Evolutionary conservation across 202 grass and related monocot genomes (phyloP).

Genomic region (Bolboschoenoplectus hybrid): DNA sequence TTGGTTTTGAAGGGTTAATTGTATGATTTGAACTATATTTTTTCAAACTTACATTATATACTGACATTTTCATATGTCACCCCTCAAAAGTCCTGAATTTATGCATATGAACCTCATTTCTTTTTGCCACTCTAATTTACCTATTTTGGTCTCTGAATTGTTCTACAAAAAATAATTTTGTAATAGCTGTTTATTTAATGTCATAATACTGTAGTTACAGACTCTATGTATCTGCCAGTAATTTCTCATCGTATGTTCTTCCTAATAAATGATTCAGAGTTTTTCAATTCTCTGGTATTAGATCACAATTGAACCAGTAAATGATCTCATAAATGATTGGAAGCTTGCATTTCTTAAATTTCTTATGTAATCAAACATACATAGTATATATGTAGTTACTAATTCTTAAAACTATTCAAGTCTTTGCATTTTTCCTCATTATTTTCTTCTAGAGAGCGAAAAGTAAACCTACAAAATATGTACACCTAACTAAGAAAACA

Average conservation of each 20-base stretch:
- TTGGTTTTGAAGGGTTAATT: not conserved
- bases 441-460: not conserved
- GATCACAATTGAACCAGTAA: not conserved
- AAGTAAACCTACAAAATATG: slow-evolving; percentile 30
- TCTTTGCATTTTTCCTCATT: not conserved
- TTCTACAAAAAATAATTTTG: not conserved
- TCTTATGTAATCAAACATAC: not conserved
- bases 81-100: slow-evolving; percentile 3
- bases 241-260: not conserved
- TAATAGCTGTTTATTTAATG: not conserved
- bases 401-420: not conserved
- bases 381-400: not conserved
- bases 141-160: not conserved
- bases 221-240: not conserved
- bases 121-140: not conserved
- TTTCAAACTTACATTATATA: not conserved
- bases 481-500: slow-evolving; percentile 15
- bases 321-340: not conserved
- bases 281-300: not conserved
- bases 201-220: not conserved
- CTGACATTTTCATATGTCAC: not conserved
- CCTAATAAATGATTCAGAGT: not conserved
- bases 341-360: not conserved
- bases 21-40: not conserved
- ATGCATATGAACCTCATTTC: not conserved